Percentiles rank a stretch among this genome's conserved stretches.
phyloP scores from a whole-genome alignment of 208 protist genomes.

The Wallacemonas sp. region DNA sequence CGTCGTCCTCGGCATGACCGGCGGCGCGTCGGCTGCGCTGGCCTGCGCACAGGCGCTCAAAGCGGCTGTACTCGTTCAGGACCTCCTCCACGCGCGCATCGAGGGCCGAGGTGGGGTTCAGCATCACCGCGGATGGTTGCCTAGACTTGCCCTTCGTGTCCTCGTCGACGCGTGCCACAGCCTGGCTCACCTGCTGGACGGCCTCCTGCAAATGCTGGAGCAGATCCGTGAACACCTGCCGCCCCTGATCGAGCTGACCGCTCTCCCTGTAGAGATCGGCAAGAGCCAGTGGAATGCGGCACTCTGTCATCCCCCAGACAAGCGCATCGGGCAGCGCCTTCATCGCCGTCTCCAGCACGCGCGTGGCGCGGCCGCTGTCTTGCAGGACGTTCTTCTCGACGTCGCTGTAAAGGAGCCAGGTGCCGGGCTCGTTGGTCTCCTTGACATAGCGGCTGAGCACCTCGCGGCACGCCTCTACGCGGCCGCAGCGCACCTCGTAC shows the following conservation, averaged over 20 bases:
- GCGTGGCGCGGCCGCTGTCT: conserved; percentile 44
- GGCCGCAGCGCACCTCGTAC: conserved; percentile 34
- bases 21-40: background rate
- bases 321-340: conserved; percentile 65
- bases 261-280: conserved; percentile 45
- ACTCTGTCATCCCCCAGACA: conserved; percentile 42
- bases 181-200: conserved; percentile 14
- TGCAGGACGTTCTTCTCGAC: conserved; percentile 84
- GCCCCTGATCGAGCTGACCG: conserved; percentile 41
- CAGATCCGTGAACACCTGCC: conserved; percentile 50
- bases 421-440: conserved; percentile 51
- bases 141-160: background rate
- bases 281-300: conserved; percentile 70
- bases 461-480: conserved; percentile 46
- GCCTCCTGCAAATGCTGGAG: conserved; percentile 42
- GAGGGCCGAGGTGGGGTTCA: background rate
- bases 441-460: conserved; percentile 75
- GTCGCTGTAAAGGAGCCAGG: conserved; percentile 90
- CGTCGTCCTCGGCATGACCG: background rate
- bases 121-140: conserved; percentile 11
- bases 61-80: conserved; percentile 64
- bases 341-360: conserved; percentile 71
- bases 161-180: background rate
- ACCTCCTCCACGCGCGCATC: conserved; percentile 42
- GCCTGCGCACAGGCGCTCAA: conserved; percentile 62